A percentile compares a stretch with the other conserved stretches of the same genome.
Evolutionary conservation across 805 yeast genomes (phyloP).

Genomic region (Lipomyces sp.): DNA sequence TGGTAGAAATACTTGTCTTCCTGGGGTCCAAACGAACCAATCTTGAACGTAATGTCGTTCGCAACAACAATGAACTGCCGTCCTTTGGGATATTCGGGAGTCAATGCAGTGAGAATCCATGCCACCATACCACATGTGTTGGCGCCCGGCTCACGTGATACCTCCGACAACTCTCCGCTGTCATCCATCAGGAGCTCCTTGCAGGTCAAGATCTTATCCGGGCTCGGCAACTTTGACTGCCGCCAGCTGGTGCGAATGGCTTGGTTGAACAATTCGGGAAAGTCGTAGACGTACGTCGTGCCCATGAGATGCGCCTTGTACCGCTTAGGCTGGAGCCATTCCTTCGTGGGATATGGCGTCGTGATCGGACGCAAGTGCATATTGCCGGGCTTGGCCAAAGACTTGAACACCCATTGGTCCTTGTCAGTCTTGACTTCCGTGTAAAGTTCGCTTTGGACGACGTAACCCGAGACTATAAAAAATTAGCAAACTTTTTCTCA

Average conservation of each 20-base stretch:
- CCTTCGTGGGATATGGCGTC: constrained; percentile 96
- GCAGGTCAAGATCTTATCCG: constrained; percentile 73
- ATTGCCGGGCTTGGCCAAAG: constrained; percentile 86
- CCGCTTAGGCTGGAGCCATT: constrained; percentile 96
- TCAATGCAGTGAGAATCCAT: constrained; percentile 82
- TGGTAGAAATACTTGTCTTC: constrained; percentile 90
- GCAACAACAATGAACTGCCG: constrained; percentile 92
- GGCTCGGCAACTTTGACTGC: constrained; percentile 41
- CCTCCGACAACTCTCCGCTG: constrained; percentile 74
- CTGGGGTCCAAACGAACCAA: constrained; percentile 97
- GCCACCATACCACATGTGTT: constrained; percentile 97
- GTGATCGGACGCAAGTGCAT: constrained; percentile 96
- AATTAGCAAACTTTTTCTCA: background rate
- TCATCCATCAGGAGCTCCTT: constrained; percentile 85
- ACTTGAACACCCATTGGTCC: constrained; percentile 97
- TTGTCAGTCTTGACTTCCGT: constrained; percentile 87
- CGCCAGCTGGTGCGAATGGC: constrained; percentile 86
- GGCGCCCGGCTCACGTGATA: constrained; percentile 93
- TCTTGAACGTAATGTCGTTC: constrained; percentile 94
- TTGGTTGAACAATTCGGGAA: constrained; percentile 98
- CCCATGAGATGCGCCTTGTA: constrained; percentile 98
- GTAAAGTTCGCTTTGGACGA: constrained; percentile 90
- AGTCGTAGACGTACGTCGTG: constrained; percentile 95
- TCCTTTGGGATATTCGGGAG: constrained; percentile 96
- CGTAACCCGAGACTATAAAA: constrained; percentile 78